A percentile compares a stretch with the other conserved stretches of the same genome.
Evolutionary conservation across 2,329 filamentous ascomycete genomes (phyloP).

Genomic region (Scytalidium sp.): DNA sequence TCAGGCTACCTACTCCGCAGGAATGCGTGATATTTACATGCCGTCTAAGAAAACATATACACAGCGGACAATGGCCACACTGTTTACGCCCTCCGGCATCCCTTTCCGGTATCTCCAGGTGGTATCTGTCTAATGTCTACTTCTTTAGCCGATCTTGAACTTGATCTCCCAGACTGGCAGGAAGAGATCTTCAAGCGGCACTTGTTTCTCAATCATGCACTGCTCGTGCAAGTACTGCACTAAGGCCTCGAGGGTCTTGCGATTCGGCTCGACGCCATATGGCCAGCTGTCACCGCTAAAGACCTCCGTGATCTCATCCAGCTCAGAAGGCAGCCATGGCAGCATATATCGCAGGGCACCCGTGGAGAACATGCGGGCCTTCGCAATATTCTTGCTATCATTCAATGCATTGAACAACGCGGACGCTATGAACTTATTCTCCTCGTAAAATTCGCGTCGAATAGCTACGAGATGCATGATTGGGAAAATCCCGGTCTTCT

Average conservation of each 20-base stretch:
- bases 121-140: too few species aligned
- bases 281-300: slow-evolving; percentile 32
- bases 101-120: too few species aligned
- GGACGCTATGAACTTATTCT: slow-evolving; percentile 27
- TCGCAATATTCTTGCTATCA: slow-evolving; percentile 30
- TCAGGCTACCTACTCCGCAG: too few species aligned
- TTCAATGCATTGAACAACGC: slow-evolving; percentile 30
- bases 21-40: too few species aligned
- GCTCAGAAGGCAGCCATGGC: slow-evolving; percentile 28
- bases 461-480: slow-evolving; percentile 13
- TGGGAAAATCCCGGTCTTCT: slow-evolving; percentile 17
- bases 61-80: too few species aligned
- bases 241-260: slow-evolving; percentile 28
- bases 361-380: slow-evolving; percentile 23
- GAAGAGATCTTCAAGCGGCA: slow-evolving; percentile 29
- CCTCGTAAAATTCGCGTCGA: slow-evolving; percentile 14
- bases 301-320: slow-evolving; percentile 32
- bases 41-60: too few species aligned
- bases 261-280: slow-evolving; percentile 30
- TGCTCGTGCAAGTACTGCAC: slow-evolving; percentile 29
- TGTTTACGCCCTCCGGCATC: too few species aligned
- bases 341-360: slow-evolving; percentile 31
- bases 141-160: slow-evolving; percentile 9
- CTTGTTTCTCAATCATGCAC: slow-evolving; percentile 24
- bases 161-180: slow-evolving; percentile 5